Percentiles rank a stretch among this genome's conserved stretches.
Evolutionary conservation across 306 rosid genomes (phyloP).

Genomic region (Lathyrus sativus): DNA sequence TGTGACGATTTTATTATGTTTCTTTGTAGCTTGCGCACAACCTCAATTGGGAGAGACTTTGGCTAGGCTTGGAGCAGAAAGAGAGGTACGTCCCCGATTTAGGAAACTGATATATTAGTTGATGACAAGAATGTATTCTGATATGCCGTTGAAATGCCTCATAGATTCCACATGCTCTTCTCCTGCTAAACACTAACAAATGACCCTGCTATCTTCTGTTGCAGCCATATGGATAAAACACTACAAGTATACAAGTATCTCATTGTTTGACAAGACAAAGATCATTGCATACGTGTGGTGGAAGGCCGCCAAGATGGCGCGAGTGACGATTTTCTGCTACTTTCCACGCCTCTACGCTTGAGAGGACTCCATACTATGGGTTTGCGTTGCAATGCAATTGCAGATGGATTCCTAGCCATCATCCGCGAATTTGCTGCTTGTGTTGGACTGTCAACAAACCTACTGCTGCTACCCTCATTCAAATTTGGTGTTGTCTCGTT

Average conservation of each 20-base stretch:
- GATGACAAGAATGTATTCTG: no score
- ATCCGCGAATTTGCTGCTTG: slow-evolving; percentile 43
- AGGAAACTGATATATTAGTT: no score
- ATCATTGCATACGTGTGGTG: slow-evolving; percentile 47
- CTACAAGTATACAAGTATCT: neutral
- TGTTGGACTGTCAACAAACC: slow-evolving; percentile 77
- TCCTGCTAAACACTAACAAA: no score
- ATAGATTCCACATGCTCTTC: no score
- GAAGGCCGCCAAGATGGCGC: slow-evolving; percentile 56
- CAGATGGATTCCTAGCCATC: slow-evolving; percentile 45
- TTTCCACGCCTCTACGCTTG: slow-evolving; percentile 57
- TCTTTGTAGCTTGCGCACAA: no score
- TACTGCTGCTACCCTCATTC: slow-evolving; percentile 62
- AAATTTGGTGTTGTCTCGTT: slow-evolving; percentile 60
- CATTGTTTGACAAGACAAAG: slow-evolving; percentile 23
- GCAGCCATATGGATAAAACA: no score
- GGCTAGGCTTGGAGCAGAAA: no score
- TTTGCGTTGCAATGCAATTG: slow-evolving; percentile 61
- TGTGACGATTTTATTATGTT: no score
- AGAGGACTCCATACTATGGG: slow-evolving; percentile 82
- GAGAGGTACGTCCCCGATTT: no score
- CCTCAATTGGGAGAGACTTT: no score
- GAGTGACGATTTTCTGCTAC: slow-evolving; percentile 56
- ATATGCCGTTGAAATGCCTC: no score
- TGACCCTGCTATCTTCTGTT: no score